phyloP scores from a whole-genome alignment of 2,329 filamentous ascomycete species.

The Spiromastix sp. region DNA sequence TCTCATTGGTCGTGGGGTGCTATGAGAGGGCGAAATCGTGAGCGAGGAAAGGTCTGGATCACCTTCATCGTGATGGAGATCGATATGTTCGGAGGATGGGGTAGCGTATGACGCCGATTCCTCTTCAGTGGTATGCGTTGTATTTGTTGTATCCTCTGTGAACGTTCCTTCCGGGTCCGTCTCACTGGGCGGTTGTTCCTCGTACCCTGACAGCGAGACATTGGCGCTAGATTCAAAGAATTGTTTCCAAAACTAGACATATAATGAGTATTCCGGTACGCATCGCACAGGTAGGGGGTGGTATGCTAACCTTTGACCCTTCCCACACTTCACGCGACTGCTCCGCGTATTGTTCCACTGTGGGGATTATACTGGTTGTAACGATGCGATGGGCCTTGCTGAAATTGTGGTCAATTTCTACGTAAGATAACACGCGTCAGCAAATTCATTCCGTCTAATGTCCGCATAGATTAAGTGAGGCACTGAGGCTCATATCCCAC shows the following conservation, averaged over 20 bases:
- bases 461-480: too few relatives aligned
- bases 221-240: slow-evolving; percentile 99
- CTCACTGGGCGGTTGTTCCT: slow-evolving; percentile 59
- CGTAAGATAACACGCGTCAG: slow-evolving; percentile 2
- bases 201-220: slow-evolving; percentile 89
- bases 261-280: not conserved
- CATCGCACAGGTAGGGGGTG: not conserved
- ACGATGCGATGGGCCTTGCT: slow-evolving; percentile 94
- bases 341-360: slow-evolving; percentile 91
- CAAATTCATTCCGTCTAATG: not conserved
- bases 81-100: slow-evolving; percentile 25
- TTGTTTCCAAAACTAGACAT: slow-evolving; percentile 87
- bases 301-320: slow-evolving; percentile 64
- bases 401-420: slow-evolving; percentile 98
- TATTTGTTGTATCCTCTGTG: slow-evolving; percentile 47
- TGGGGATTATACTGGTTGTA: slow-evolving; percentile 80
- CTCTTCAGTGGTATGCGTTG: slow-evolving; percentile 37
- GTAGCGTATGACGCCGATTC: slow-evolving; percentile 30
- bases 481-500: slow-evolving; percentile 32
- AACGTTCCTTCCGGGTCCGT: slow-evolving; percentile 42
- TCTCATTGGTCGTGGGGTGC: slow-evolving; percentile 33
- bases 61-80: slow-evolving; percentile 24
- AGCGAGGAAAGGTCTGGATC: slow-evolving; percentile 38
- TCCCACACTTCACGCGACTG: slow-evolving; percentile 94
- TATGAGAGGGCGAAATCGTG: slow-evolving; percentile 35